A percentile compares a stretch with the other conserved stretches of the same genome.
Conservation (phyloP, 768 basidiomycete species). For the Xerocomus potaroensis region DNA sequence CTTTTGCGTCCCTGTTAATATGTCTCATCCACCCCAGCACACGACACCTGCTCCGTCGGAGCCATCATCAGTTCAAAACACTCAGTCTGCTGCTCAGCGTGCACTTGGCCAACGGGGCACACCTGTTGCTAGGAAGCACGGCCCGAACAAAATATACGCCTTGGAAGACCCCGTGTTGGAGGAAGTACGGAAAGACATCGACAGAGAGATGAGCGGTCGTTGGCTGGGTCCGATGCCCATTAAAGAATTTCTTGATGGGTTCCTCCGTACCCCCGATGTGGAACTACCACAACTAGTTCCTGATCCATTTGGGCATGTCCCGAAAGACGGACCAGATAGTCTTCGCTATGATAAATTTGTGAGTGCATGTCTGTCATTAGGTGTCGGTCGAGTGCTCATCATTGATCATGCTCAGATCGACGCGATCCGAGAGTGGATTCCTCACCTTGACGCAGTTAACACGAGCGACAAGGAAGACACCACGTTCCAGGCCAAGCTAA, state of each 20-base stretch:
- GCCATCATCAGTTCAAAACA: too few relatives aligned
- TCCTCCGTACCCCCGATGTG: background rate
- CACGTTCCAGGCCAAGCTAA: background rate
- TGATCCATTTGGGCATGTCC: background rate
- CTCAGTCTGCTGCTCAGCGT: too few relatives aligned
- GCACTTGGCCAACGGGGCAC: background rate
- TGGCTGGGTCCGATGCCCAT: background rate
- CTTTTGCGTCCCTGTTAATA: too few relatives aligned
- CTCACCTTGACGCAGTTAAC: background rate
- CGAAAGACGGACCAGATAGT: background rate
- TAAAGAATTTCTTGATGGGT: background rate
- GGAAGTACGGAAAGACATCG: background rate
- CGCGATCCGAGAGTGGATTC: background rate
- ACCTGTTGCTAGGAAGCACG: background rate
- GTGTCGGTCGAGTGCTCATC: too few relatives aligned
- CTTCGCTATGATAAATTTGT: background rate
- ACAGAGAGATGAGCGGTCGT: background rate
- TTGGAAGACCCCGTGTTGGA: background rate
- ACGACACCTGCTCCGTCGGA: too few relatives aligned
- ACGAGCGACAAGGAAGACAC: conserved; percentile 2
- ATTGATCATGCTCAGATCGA: background rate
- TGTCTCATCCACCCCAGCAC: too few relatives aligned
- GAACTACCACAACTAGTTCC: background rate
- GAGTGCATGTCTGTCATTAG: background rate
- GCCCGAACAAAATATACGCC: background rate